These are phyloP conservation scores for Allantophomopsis lycopodina DNA, from an alignment of 2,329 filamentous ascomycete species.

Conservation along the genomic window DNA sequence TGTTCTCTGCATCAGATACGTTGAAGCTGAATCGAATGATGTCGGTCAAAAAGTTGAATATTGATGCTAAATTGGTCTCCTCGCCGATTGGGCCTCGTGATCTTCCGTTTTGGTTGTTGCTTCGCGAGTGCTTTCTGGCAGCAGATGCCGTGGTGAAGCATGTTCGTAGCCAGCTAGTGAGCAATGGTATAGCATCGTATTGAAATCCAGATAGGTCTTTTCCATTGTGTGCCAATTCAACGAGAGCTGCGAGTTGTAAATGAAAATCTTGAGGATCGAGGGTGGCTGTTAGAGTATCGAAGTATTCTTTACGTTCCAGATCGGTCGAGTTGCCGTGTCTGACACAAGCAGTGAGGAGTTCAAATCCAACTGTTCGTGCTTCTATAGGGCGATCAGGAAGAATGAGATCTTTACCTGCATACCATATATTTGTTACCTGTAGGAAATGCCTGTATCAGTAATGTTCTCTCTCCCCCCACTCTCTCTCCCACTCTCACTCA, in stretches of 20 bases:
- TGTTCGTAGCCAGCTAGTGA: slow-evolving; percentile 45
- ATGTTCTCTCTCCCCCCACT: no score
- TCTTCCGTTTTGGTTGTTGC: slow-evolving; percentile 24
- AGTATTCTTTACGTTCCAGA: slow-evolving; percentile 52
- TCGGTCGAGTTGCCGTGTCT: slow-evolving; percentile 49
- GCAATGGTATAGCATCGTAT: slow-evolving; percentile 48
- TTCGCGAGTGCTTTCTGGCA: slow-evolving; percentile 34
- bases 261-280: slow-evolving; percentile 50
- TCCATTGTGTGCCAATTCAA: slow-evolving; percentile 46
- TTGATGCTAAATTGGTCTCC: slow-evolving; percentile 45
- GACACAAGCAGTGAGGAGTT: slow-evolving; percentile 50
- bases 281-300: slow-evolving; percentile 42
- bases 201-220: slow-evolving; percentile 53
- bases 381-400: slow-evolving; percentile 36
- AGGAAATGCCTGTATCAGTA: neutral
- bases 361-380: slow-evolving; percentile 47
- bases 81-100: slow-evolving; percentile 29
- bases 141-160: slow-evolving; percentile 37
- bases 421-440: slow-evolving; percentile 36
- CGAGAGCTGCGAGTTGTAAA: slow-evolving; percentile 48
- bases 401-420: slow-evolving; percentile 51
- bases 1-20: slow-evolving; percentile 46
- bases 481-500: neutral
- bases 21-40: slow-evolving; percentile 67
- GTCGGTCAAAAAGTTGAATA: slow-evolving; percentile 53